Percentiles rank a stretch among this genome's conserved stretches.
Evolutionary conservation across 2,329 filamentous ascomycete species (phyloP).

Genomic region (Apiospora pterosperma): DNA sequence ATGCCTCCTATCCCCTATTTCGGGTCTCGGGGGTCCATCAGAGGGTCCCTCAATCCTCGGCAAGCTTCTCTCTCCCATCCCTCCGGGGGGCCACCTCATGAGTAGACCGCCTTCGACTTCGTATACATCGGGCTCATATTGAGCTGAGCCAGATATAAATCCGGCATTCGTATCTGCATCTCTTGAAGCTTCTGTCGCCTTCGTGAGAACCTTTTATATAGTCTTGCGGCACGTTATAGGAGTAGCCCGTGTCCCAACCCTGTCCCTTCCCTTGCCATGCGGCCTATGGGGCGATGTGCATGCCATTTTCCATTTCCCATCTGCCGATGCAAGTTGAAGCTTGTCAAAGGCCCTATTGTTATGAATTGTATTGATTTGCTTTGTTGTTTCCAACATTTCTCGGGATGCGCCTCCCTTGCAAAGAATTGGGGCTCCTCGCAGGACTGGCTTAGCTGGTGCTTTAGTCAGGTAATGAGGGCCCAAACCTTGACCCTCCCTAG

Average conservation of each 20-base stretch:
- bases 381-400: neutral
- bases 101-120: neutral
- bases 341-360: too few relatives aligned
- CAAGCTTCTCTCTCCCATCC: conserved; percentile 20
- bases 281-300: neutral
- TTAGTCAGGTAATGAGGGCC: neutral
- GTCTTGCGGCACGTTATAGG: neutral
- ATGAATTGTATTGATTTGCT: neutral
- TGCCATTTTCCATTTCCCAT: neutral
- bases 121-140: neutral
- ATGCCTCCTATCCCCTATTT: conserved; percentile 13
- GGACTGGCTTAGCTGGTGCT: neutral
- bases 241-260: neutral
- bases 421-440: neutral
- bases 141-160: neutral
- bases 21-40: conserved; percentile 11
- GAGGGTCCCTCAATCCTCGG: conserved; percentile 17
- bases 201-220: neutral
- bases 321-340: neutral
- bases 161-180: neutral
- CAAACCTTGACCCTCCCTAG: neutral
- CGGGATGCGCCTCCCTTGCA: neutral
- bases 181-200: neutral
- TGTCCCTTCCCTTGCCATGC: neutral
- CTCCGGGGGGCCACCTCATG: conserved; percentile 5